Base-by-base conservation (phyloP, 306 rosid species). In the Acmispon strigosus region DNA sequence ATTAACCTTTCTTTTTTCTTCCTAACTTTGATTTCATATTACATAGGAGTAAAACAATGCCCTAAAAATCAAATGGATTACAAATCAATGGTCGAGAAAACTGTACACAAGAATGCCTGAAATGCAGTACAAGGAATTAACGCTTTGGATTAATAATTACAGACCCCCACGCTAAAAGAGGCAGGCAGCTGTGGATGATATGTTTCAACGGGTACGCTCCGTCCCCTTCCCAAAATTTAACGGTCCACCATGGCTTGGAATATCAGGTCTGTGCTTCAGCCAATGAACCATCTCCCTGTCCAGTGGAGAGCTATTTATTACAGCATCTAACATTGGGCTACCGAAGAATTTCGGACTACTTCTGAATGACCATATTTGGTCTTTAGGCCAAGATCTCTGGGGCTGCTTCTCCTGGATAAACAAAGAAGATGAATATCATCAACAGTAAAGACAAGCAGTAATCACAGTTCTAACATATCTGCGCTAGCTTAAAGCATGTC, bases 281-380 rank as follows among this genome's bases (percentile, higher is more conserved):
- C 99, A 95, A 19, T 89, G 97, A 81, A 91, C 87, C 99, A 95
- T 75, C 59, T 95, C 99, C 81, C 71, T 73, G 86, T 95, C 99
- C 83, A 91, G 68, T 17, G 85, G 54, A 66, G 89, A 51, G 60
- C 82, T 84, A 73, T 72, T 79, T 64, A 87, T 70, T 34, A 87
- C 92, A 11, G 93, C 80, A 39, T 95, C 99, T 66, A 95, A 84
- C 97, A 89, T 91, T 3, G 99, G 99, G 83, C 99, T 95, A 64
- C 97, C 96, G 64, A 95, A 65, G 66, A 95, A 71, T 75, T 82
- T 91, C 0, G 87, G 89, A 62, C 14, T 73, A 81, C 62, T 87
- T 83, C 84, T 87, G 82, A 89, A 95, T 32, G 84, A 87, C 99
- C 99, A 95, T 86, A 95, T 91, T 69, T 83, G 80, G 77, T 95